Evolutionary conservation across 805 yeast species (phyloP), one percentile per base, ranked within the genome.

Genomic region (Candida peoriensis): DNA sequence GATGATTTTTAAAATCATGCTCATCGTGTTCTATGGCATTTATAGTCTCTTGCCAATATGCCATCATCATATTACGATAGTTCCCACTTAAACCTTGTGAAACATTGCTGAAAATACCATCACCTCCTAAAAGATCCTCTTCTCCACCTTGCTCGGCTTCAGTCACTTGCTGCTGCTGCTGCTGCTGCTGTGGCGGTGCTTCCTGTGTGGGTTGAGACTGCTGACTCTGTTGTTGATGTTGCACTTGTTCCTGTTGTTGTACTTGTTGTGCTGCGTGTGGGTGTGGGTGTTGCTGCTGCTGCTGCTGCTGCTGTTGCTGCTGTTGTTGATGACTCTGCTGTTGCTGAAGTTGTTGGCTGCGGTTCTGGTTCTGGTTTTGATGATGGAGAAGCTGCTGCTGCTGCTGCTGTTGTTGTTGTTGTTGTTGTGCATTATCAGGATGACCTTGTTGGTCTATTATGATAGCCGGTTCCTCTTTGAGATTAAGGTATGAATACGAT

Each of bases 31-130:
- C 98, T 32, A 93, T 87, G 36, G 81, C 75, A 54, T 87, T 87
- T 58, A 93, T 89, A 11, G 95, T 81, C 48, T 85, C 94, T 63
- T 93, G 98, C 98, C 98, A 93, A 58, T 90, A 93, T 42, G 85
- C 89, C 75, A 94, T 81, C 89, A 93, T 84, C 66, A 81, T 73
- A 47, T 85, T 89, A 40, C 87, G 73, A 60, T 88, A 81, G 38
- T 77, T 74, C 2, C 96, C 96, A 6, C 70, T 68, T 15, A 90
- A 65, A 2, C 97, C 97, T 53, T 88, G 97, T 2, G 95, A 96
- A 6, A 93, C 97, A 57, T 93, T 93, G 41, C 75, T 70, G 52
- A 86, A 86, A 16, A 85, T 86, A 35, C 83, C 80, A 8, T 75
- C 78, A 2, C 23, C 18, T n/a, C 72, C 74, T 50, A 50, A 43